Evolutionary conservation across 352 stramenopile genomes (phyloP).

Genomic region (Phytophthora brassicae): DNA sequence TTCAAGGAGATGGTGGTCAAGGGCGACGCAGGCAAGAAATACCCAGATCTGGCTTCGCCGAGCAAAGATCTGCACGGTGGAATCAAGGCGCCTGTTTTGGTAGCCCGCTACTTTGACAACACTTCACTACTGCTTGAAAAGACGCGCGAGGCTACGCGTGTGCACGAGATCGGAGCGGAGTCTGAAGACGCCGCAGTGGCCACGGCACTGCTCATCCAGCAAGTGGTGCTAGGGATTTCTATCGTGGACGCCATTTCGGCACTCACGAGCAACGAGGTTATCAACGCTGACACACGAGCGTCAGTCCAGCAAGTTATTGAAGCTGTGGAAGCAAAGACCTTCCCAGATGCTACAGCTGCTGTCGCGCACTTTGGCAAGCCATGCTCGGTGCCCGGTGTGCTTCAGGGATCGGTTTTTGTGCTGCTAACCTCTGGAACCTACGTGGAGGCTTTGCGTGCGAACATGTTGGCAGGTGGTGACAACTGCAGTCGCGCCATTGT

Average conservation of each 20-base stretch:
- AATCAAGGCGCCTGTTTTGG: constrained; percentile 60
- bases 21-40: constrained; percentile 60
- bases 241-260: constrained; percentile 38
- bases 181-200: constrained; percentile 55
- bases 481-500: constrained; percentile 74
- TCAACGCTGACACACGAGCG: constrained; percentile 34
- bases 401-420: constrained; percentile 63
- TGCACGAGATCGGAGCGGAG: constrained; percentile 59
- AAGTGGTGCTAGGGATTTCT: constrained; percentile 42
- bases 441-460: constrained; percentile 49
- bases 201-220: constrained; percentile 49
- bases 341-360: constrained; percentile 44
- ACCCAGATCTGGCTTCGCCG: constrained; percentile 48
- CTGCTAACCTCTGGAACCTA: constrained; percentile 50
- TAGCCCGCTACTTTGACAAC: constrained; percentile 53
- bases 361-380: constrained; percentile 60
- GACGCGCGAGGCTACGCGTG: constrained; percentile 44
- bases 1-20: constrained; percentile 72
- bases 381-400: constrained; percentile 52
- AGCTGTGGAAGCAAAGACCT: constrained; percentile 42
- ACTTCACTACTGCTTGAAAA: constrained; percentile 43
- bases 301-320: constrained; percentile 52
- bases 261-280: constrained; percentile 39
- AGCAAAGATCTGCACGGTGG: constrained; percentile 62
- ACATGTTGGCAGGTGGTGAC: constrained; percentile 63